Conservation (phyloP, 1,284 basidiomycete genomes). For the Tilletia indica region DNA sequence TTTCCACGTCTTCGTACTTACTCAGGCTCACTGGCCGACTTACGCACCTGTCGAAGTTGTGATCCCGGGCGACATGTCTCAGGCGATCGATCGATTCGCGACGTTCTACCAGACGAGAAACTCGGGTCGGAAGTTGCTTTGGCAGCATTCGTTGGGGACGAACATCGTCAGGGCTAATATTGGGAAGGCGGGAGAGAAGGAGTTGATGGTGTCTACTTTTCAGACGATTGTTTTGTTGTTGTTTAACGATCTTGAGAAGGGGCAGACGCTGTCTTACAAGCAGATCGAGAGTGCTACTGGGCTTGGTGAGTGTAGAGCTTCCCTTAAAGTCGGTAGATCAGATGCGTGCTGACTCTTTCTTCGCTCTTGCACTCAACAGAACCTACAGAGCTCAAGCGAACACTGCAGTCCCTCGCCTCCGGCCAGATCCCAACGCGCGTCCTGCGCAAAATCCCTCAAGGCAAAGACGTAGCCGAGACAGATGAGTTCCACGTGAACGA, state of each 20-base stretch:
- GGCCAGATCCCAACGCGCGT: slow-evolving; percentile 77
- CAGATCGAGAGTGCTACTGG: slow-evolving; percentile 59
- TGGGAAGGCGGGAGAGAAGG: slow-evolving; percentile 68
- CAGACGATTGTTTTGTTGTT: slow-evolving; percentile 83
- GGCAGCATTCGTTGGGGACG: slow-evolving; percentile 53
- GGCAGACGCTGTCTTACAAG: slow-evolving; percentile 65
- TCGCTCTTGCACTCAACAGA: slow-evolving; percentile 16
- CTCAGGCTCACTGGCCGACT: slow-evolving; percentile 64
- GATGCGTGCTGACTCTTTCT: not conserved
- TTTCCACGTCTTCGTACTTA: slow-evolving; percentile 62
- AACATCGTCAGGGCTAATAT: slow-evolving; percentile 42
- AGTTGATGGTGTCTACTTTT: slow-evolving; percentile 84
- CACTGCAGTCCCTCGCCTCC: slow-evolving; percentile 85
- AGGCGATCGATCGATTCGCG: slow-evolving; percentile 34
- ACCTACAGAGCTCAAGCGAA: slow-evolving; percentile 69
- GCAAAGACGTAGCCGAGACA: slow-evolving; percentile 73
- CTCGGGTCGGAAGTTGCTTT: slow-evolving; percentile 48
- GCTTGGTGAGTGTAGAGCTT: not conserved
- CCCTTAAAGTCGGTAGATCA: not conserved
- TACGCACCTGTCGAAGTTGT: slow-evolving; percentile 40
- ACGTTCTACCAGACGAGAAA: slow-evolving; percentile 48
- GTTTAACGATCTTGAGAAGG: slow-evolving; percentile 67
- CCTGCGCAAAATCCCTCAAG: slow-evolving; percentile 73
- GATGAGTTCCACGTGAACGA: slow-evolving; percentile 82
- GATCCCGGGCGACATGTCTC: slow-evolving; percentile 30